phyloP scores from a whole-genome alignment of 2,329 filamentous ascomycete species.

The Sclerotinia nivalis region DNA sequence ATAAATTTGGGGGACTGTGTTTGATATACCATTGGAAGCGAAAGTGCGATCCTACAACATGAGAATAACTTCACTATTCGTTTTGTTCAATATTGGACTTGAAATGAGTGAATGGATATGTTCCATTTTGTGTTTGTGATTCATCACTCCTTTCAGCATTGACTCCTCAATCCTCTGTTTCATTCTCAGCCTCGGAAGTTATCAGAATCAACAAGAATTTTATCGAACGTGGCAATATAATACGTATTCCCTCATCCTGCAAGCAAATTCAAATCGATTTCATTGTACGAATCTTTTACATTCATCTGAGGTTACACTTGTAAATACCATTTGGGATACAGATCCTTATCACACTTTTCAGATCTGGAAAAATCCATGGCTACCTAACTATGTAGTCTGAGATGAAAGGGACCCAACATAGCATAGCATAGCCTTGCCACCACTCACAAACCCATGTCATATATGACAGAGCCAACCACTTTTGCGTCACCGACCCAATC shows the following conservation, averaged over 20 bases:
- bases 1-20: constrained; percentile 27
- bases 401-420: background rate
- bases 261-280: background rate
- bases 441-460: background rate
- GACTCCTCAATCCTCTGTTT: background rate
- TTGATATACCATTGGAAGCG: constrained; percentile 34
- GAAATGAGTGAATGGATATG: background rate
- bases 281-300: background rate
- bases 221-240: background rate
- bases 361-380: background rate
- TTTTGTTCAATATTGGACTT: background rate
- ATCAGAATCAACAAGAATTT: background rate
- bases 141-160: background rate
- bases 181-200: background rate
- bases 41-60: constrained; percentile 17
- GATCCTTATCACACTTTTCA: background rate
- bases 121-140: background rate
- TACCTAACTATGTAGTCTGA: background rate
- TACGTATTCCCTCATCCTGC: background rate
- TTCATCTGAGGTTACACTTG: background rate
- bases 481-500: constrained; percentile 10
- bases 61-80: constrained; percentile 3
- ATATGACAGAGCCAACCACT: background rate
- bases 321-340: background rate
- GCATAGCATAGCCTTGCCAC: constrained; percentile 3